Conservation (phyloP, 495 filamentous ascomycete genomes). For the Annulohypoxylon maeteangense region DNA sequence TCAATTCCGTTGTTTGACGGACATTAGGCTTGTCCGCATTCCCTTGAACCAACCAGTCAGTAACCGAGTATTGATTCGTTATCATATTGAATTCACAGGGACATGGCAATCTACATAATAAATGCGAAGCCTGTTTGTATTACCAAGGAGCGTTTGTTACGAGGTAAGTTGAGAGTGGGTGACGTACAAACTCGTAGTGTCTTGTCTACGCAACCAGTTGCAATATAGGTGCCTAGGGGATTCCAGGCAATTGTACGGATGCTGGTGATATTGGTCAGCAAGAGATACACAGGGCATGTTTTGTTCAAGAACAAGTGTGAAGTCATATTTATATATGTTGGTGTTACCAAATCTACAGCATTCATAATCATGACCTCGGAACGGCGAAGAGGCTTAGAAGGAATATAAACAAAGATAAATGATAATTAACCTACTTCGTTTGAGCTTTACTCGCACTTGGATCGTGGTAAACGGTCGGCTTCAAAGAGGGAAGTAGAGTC, state of each 20-base stretch:
- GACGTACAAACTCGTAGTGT: conserved; percentile 76
- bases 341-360: neutral
- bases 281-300: neutral
- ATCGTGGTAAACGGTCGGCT: conserved; percentile 48
- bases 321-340: neutral
- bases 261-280: conserved; percentile 38
- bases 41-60: conserved; percentile 56
- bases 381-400: too few species aligned
- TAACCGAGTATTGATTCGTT: conserved; percentile 15
- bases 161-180: neutral
- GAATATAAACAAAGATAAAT: too few species aligned
- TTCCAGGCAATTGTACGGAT: conserved; percentile 88
- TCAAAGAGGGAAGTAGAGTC: conserved; percentile 42
- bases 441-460: conserved; percentile 39
- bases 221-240: conserved; percentile 83
- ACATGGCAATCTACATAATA: neutral
- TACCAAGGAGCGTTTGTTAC: neutral
- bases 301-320: neutral
- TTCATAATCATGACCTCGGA: neutral
- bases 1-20: conserved; percentile 85
- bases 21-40: conserved; percentile 87
- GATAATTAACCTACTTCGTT: conserved; percentile 38
- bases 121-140: neutral
- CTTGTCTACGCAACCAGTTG: conserved; percentile 83
- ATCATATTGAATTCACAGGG: neutral